Base-by-base conservation (phyloP, 208 protist species). In the Leishmania amazonensis region DNA sequence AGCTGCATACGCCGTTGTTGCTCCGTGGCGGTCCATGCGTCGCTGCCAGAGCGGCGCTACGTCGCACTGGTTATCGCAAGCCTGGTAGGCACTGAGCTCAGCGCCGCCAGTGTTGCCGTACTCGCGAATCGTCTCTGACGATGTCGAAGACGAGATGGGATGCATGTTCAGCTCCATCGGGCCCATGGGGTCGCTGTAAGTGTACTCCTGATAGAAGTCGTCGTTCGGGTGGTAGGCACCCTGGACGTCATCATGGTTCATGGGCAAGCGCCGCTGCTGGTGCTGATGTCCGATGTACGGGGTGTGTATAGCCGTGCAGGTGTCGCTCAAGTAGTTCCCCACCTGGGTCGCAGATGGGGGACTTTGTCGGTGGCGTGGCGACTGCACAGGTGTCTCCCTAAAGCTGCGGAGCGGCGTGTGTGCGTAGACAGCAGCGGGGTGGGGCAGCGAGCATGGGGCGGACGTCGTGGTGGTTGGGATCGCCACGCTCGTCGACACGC, bases 401-500 rank as follows among this genome's bases (percentile, higher is more conserved):
- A 77, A 28, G 81, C 35, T 42, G 45, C 57, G 28, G 35, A 35
- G 57, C 24, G 67, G 42, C 1, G 67, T 42, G 8, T 51, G 51
- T 4, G 31, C 35, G n/a, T 17, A 19, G 2, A 49, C 38, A 24
- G 3, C 47, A 28, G 68, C 38, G 53, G 70, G 19, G 64, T 53
- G 35, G 8, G 60, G 68, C 0, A 71, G 53, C 19, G 81, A 81
- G 9, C 45, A 78, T 1, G 81, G 76, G 5, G 76, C 70, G 3
- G 76, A 68, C 45, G 60, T 78, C 5, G 42, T 78, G 54, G 76
- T 77, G 35, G 38, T 51, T 9, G 81, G 51, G 28, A 74, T 81
- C 13, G 24, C 19, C 47, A 45, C 5, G 74, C 21, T 31, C 51
- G 17, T 1, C 38, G 24, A 53, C 47, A 7, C 35, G 5, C 2